phyloP scores from a whole-genome alignment of 257 asterid genomes.

The Nicotiana obtusifolia region DNA sequence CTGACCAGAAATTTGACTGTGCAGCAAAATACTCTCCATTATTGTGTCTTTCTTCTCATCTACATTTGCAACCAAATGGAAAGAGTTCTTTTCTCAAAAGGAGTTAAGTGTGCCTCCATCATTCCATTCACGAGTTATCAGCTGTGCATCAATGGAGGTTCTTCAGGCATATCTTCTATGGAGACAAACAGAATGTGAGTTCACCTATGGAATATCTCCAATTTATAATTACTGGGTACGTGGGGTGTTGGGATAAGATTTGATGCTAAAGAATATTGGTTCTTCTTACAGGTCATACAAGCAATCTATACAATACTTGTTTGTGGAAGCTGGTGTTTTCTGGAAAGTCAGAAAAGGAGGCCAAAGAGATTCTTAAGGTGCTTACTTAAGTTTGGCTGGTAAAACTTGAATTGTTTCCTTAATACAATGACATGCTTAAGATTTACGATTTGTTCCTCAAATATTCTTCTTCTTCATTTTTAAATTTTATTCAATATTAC shows the following conservation, averaged over 20 bases:
- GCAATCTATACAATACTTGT: constrained; percentile 66
- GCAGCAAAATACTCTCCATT: constrained; percentile 87
- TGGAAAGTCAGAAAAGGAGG: constrained; percentile 59
- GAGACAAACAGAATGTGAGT: constrained; percentile 74
- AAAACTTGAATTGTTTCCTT: neutral
- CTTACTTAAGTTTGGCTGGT: neutral
- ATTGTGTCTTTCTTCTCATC: constrained; percentile 70
- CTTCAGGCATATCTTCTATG: constrained; percentile 82
- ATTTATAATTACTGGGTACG: neutral
- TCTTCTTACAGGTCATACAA: constrained; percentile 53
- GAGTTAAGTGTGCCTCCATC: constrained; percentile 56
- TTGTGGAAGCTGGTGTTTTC: constrained; percentile 54
- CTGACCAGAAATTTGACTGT: constrained; percentile 21
- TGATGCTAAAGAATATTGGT: neutral
- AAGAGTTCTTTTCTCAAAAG: constrained; percentile 45
- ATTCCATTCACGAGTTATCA: constrained; percentile 54
- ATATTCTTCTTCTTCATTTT: neutral
- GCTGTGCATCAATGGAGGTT: constrained; percentile 72
- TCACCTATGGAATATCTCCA: neutral
- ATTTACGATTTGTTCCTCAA: neutral
- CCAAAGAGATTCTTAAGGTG: constrained; percentile 56
- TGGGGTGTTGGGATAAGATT: neutral
- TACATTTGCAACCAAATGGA: constrained; percentile 65
- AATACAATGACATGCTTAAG: neutral
- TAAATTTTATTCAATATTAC: too few relatives aligned